phyloP scores from a whole-genome alignment of 192 early-diverging fungal species.

The Coemansia reversa region DNA sequence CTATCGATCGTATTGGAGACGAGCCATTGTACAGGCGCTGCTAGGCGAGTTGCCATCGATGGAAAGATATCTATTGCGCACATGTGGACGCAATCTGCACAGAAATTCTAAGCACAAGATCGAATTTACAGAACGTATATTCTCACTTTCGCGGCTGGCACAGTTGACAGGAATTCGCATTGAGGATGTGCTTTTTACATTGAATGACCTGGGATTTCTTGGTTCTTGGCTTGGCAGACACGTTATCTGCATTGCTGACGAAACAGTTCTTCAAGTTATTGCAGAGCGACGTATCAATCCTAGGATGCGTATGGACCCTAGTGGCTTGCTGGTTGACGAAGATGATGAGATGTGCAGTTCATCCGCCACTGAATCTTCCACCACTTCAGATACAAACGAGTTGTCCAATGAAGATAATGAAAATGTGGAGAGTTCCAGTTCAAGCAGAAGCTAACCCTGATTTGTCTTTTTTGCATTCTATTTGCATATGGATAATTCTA shows the following conservation, averaged over 20 bases:
- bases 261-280: constrained; percentile 26
- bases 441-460: not conserved
- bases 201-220: constrained; percentile 62
- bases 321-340: constrained; percentile 18
- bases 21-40: constrained; percentile 61
- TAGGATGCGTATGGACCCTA: constrained; percentile 33
- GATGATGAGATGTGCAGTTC: not conserved
- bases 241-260: constrained; percentile 47
- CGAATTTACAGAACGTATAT: constrained; percentile 33
- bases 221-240: constrained; percentile 57
- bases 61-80: constrained; percentile 12
- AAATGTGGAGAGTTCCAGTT: not conserved
- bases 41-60: constrained; percentile 41
- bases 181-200: constrained; percentile 69
- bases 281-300: constrained; percentile 37
- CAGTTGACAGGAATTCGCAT: constrained; percentile 63
- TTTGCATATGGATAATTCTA: not conserved
- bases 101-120: not conserved
- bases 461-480: not conserved
- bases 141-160: constrained; percentile 54
- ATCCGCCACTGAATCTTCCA: not conserved
- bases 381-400: not conserved
- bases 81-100: not conserved
- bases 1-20: constrained; percentile 82
- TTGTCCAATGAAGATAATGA: not conserved